phyloP scores from a whole-genome alignment of 345 rosid species.

The Anacardium occidentale region DNA sequence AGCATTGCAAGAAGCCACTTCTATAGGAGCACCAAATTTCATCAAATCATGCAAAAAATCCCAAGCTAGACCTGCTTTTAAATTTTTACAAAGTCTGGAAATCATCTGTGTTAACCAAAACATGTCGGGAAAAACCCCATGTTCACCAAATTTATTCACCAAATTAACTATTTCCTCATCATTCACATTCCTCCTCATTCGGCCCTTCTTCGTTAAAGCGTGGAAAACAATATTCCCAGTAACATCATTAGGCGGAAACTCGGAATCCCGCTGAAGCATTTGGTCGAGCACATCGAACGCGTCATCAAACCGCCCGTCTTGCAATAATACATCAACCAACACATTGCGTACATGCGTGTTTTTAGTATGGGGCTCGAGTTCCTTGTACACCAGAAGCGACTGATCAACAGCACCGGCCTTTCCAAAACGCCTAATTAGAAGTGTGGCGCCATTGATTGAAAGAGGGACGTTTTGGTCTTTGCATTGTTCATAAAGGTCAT shows the following conservation, averaged over 20 bases:
- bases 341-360: conserved; percentile 48
- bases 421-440: conserved; percentile 52
- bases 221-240: conserved; percentile 50
- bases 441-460: conserved; percentile 37
- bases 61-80: conserved; percentile 44
- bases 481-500: conserved; percentile 42
- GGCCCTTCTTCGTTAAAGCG: conserved; percentile 29
- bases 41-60: conserved; percentile 44
- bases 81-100: conserved; percentile 43
- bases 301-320: conserved; percentile 38
- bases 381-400: conserved; percentile 40
- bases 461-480: conserved; percentile 52
- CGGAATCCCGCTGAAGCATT: conserved; percentile 55
- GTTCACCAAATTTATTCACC: conserved; percentile 46
- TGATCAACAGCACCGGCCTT: conserved; percentile 46
- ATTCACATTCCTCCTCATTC: conserved; percentile 24
- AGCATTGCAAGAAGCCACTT: conserved; percentile 57
- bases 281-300: conserved; percentile 83
- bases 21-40: conserved; percentile 41
- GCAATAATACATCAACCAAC: conserved; percentile 32
- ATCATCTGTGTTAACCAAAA: conserved; percentile 46
- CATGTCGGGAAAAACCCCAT: conserved; percentile 46
- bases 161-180: conserved; percentile 42
- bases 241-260: conserved; percentile 40
- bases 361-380: conserved; percentile 32